Conservation (phyloP, 2,329 filamentous ascomycete genomes). For the Paracoccidioides brasiliensis region DNA sequence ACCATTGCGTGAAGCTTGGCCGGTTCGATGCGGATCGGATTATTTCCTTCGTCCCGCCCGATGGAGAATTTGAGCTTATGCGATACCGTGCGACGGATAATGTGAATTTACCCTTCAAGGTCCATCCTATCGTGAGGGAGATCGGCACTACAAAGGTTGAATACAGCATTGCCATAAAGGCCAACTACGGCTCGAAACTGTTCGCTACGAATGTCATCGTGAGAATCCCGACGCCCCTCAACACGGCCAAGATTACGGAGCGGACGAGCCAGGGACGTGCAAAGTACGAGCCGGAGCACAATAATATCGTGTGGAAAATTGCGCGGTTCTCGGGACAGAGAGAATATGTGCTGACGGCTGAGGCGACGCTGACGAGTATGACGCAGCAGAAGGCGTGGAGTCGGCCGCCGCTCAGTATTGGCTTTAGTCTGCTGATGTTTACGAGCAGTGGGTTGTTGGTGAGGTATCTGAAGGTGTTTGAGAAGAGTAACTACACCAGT, state of each 20-base stretch:
- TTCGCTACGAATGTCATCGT: slow-evolving; percentile 95
- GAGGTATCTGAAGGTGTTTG: slow-evolving; percentile 93
- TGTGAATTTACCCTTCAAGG: slow-evolving; percentile 96
- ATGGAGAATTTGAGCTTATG: slow-evolving; percentile 98
- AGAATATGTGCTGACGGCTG: slow-evolving; percentile 88
- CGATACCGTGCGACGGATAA: slow-evolving; percentile 96
- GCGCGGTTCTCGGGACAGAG: slow-evolving; percentile 95
- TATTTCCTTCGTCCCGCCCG: slow-evolving; percentile 91
- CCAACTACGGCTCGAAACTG: slow-evolving; percentile 90
- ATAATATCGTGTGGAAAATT: slow-evolving; percentile 99
- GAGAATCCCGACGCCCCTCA: slow-evolving; percentile 87
- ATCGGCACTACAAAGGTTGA: slow-evolving; percentile 95
- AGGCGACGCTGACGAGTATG: slow-evolving; percentile 89
- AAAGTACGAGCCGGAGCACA: slow-evolving; percentile 96
- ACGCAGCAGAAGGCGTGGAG: slow-evolving; percentile 98
- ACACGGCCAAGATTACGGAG: slow-evolving; percentile 87
- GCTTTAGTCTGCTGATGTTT: slow-evolving; percentile 94
- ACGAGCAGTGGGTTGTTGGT: slow-evolving; percentile 88
- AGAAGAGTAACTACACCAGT: slow-evolving; percentile 97
- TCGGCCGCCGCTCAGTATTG: slow-evolving; percentile 78
- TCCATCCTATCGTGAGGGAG: slow-evolving; percentile 97
- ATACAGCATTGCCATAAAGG: slow-evolving; percentile 94
- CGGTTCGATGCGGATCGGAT: slow-evolving; percentile 95
- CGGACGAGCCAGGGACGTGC: slow-evolving; percentile 91
- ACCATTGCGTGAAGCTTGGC: slow-evolving; percentile 94